Evolutionary conservation across 371 early-diverging fungal species (phyloP), one percentile per base, ranked within the genome.

Genomic region (Racocetra persica): DNA sequence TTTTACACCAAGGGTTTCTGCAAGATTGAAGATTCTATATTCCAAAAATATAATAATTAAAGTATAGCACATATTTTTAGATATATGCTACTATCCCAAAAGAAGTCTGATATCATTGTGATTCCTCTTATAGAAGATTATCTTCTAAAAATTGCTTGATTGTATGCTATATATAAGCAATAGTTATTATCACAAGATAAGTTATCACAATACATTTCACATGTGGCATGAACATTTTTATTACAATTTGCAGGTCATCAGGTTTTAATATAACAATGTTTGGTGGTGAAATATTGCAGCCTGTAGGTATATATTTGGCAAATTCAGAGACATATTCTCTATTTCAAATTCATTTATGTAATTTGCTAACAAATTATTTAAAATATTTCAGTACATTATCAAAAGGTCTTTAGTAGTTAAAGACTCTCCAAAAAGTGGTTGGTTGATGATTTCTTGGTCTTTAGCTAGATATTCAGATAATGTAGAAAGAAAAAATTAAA

Each of bases 141-240:
- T 59, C 75, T 24, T 32, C 59, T 11, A 57, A 74, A 74, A n/a
- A 74, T 74, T 74, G 75, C 54, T 59, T 74, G 18, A 20, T 74
- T 57, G 32, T 36, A 74, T 20, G 20, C 26, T 32, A 36, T 28
- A 65, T 32, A 6, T 38, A 18, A 7, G 16, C 66, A 32, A 32
- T 59, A 18, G 22, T 7, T 16, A 11, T 24, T 74, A 6, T 24
- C 49, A 26, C 36, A 14, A 24, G 26, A 7, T 54, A 72, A 7
- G 11, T 72, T 45, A 72, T 72, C 51, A 72, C 1, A 20, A 54
- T 72, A 72, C 45, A 72, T 45, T 26, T 54, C 54, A 72, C 36
- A 45, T 24, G 26, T 11, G 1, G 11, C 13, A 24, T 22, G 3
- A 16, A 72, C 45, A 20, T 72, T 24, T 22, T 72, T 28, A 14